Evolutionary conservation across 2,329 filamentous ascomycete genomes (phyloP), one percentile per base, ranked within the genome.

Genomic region (Exophiala aquamarina): DNA sequence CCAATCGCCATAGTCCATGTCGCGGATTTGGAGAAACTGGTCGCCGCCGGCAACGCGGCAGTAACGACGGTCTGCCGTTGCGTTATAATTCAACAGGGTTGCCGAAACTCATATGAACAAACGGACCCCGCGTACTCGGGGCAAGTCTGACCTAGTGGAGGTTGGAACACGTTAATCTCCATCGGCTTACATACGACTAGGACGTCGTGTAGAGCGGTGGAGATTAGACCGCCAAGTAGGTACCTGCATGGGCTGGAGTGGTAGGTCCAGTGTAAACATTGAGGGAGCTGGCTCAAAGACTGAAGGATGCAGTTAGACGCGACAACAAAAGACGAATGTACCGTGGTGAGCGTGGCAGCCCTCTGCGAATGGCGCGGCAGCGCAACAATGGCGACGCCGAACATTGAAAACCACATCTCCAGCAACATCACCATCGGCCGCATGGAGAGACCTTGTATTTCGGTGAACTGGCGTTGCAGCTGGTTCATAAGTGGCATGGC

Each of bases 321-420:
- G 44, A 91, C 73, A 52, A 77, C 81, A 41, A 91, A 73, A 26
- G 78, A 82, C 70, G 91, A 90, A 59, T 86, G 69, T 50, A 91
- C 63, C 53, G 88, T 87, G 59, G 86, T 86, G 53, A 92, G 73
- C 67, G 89, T 89, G 44, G 83, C 82, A 0, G 84, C 86, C 63
- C 88, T 87, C 44, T 74, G 81, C 0, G 86, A 66, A 51, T 73
- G 72, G 39, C 66, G 85, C 0, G 39, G 26, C n/a, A 86, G 83
- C 61, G 87, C 88, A 0, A 87, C 86, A 44, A 82, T 85, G 55
- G 90, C 86, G 81, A 84, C 89, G 62, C 88, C 87, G 50, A 87
- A 83, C 0, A 83, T 83, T 0, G 77, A 82, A 8, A 82, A 20
- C 31, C 34, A 44, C 34, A 44, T 23, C 23, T 44, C 32, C n/a